A percentile compares a stretch with the other conserved stretches of the same genome.
Conservation (phyloP, 1,284 basidiomycete genomes). For the Cystobasidium slooffiae region DNA sequence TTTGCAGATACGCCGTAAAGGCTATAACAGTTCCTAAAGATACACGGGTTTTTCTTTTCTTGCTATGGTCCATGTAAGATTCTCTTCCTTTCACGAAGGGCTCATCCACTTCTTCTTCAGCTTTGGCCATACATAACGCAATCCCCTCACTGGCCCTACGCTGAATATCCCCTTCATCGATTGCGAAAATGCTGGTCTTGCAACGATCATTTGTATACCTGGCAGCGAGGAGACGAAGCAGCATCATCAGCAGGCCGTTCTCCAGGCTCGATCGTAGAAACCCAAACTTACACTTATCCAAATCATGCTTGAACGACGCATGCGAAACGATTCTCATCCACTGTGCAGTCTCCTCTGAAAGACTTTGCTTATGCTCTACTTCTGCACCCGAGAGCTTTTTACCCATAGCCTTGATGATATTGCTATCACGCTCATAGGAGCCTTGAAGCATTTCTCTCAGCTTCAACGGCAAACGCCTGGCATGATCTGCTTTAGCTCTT, state of each 20-base stretch:
- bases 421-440: constrained; percentile 59
- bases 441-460: constrained; percentile 66
- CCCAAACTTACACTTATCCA: constrained; percentile 65
- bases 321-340: constrained; percentile 75
- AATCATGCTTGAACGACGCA: constrained; percentile 63
- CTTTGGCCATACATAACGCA: constrained; percentile 75
- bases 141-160: constrained; percentile 77
- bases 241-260: constrained; percentile 6
- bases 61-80: neutral
- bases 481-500: constrained; percentile 70
- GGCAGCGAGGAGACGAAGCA: constrained; percentile 37
- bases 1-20: neutral
- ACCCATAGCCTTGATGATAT: constrained; percentile 47
- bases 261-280: neutral
- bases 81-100: neutral
- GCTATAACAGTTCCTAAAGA: neutral
- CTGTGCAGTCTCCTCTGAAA: constrained; percentile 70
- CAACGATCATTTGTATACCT: constrained; percentile 79
- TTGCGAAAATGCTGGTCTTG: constrained; percentile 80
- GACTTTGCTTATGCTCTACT: constrained; percentile 18
- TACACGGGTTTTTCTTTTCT: constrained; percentile 8
- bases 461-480: constrained; percentile 74
- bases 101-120: constrained; percentile 64
- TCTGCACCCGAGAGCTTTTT: constrained; percentile 1
- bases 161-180: constrained; percentile 83